Percentiles rank a stretch among this genome's conserved stretches.
Evolutionary conservation across 2,329 filamentous ascomycete genomes (phyloP).

Genomic region (Chrysosphaeria jannelii): DNA sequence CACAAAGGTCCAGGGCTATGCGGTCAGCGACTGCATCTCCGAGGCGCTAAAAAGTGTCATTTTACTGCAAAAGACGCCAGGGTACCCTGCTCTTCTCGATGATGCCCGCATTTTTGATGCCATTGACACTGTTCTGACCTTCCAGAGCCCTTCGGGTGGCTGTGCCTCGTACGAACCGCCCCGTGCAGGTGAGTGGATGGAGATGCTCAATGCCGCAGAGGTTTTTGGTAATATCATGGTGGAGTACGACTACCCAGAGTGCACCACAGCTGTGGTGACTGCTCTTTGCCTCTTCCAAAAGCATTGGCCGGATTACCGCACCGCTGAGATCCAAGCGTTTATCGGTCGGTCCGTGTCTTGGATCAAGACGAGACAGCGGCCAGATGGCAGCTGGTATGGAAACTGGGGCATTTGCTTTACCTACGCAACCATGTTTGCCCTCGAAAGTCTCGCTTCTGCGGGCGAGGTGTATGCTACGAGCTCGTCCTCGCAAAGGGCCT

Average conservation of each 20-base stretch:
- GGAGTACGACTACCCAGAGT: conserved; percentile 94
- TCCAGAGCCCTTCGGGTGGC: conserved; percentile 66
- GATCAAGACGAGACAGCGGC: conserved; percentile 49
- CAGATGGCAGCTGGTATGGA: conserved; percentile 89
- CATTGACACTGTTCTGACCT: conserved; percentile 67
- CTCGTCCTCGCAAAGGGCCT: conserved; percentile 38
- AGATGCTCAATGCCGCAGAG: conserved; percentile 79
- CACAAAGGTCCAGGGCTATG: conserved; percentile 75
- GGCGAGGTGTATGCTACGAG: conserved; percentile 61
- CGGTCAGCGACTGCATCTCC: conserved; percentile 78
- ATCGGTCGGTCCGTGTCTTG: conserved; percentile 47
- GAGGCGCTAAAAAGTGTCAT: conserved; percentile 74
- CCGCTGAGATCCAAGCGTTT: conserved; percentile 41
- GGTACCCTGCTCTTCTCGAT: conserved; percentile 44
- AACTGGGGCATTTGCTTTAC: conserved; percentile 97
- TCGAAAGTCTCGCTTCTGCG: conserved; percentile 55
- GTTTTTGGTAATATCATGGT: conserved; percentile 97
- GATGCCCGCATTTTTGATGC: conserved; percentile 60
- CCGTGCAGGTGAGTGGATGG: conserved; percentile 46
- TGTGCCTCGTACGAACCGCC: conserved; percentile 74
- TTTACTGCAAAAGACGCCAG: conserved; percentile 43
- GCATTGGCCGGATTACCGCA: conserved; percentile 54
- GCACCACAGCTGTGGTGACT: conserved; percentile 81
- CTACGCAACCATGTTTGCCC: conserved; percentile 85
- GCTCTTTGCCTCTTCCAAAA: conserved; percentile 57